Base-by-base conservation (phyloP, 2,329 filamentous ascomycete species). In the Cladosporium sp. region DNA sequence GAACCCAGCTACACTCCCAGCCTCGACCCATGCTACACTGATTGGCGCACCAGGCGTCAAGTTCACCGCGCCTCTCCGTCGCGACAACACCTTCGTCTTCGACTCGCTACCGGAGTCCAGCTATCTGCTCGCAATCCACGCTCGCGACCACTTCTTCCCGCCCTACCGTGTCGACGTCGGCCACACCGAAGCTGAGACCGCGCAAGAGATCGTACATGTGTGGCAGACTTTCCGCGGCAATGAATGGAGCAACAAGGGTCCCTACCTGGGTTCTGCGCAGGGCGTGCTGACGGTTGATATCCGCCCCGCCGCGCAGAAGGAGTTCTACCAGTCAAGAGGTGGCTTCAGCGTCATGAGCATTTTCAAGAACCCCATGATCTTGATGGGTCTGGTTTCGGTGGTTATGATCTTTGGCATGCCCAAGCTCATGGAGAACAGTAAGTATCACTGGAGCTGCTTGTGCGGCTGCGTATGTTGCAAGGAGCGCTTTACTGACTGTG, bases 281-380 rank as follows among this genome's bases (percentile, higher is more conserved):
- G 79, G 77, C 8, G 76, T 79, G 59, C 76, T 83, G 54, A 80
- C 81, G 28, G 82, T 94, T 23, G 86, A 91, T 67, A 84, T 90
- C 4, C 85, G 85, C 73, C 83, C 86, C 1, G 65, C 89, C 49
- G 88, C 83, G 6, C 76, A 75, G 63, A 95, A 93, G 84, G 83
- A 86, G 14, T 97, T 91, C 79, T 97, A 92, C 71, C 82, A 91
- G 72, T 87, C 92, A 76, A 84, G 93, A 73, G 83, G 85, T 66
- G 87, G 86, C 70, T 97, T 78, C 70, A 76, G 70, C 57, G 26
- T 93, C n/a, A 75, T 97, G 65, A 87, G 86, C 66, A 88, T 97
- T 64, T 83, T 97, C 73, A 95, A 95, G 83, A 97, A 92, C 76
- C 95, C 95, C 3, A 98, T 98, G 93, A 97, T 98, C 69, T 85